Percentiles rank a stretch among this genome's conserved stretches.
Evolutionary conservation across 441 rosid species (phyloP).

Genomic region (Populus trichocarpa): DNA sequence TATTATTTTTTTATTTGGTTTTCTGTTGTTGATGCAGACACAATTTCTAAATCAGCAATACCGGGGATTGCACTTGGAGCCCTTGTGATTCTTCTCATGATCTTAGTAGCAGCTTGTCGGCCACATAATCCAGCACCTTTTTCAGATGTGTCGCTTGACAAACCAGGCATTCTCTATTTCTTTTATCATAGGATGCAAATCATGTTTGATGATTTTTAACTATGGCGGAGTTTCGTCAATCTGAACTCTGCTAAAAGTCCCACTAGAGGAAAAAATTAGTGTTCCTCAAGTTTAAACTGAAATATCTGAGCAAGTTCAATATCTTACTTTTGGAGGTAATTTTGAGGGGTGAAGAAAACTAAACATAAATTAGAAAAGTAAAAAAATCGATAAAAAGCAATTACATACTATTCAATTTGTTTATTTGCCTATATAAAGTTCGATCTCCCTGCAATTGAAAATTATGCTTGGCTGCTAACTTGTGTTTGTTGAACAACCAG

Average conservation of each 20-base stretch:
- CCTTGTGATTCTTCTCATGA: conserved; percentile 80
- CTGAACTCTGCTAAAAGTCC: background rate
- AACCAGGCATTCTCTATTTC: conserved; percentile 56
- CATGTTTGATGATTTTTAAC: background rate
- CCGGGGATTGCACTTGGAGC: conserved; percentile 87
- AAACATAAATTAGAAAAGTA: background rate
- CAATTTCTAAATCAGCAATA: conserved; percentile 87
- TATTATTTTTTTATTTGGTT: background rate
- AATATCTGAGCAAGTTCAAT: background rate
- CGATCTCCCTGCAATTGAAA: conserved; percentile 1
- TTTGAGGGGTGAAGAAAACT: background rate
- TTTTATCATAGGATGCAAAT: background rate
- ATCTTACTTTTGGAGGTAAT: background rate
- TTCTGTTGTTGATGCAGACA: conserved; percentile 34
- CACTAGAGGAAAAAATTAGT: background rate
- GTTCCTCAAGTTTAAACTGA: background rate
- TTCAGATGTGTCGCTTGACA: conserved; percentile 71
- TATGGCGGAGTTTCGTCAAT: background rate
- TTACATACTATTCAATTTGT: too few species aligned
- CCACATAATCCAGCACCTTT: conserved; percentile 59
- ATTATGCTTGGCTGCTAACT: conserved; percentile 13
- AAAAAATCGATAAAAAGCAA: background rate
- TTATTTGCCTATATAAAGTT: background rate
- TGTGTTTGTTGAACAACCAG: conserved; percentile 29
- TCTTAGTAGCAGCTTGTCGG: conserved; percentile 69